A percentile compares a stretch with the other conserved stretches of the same genome.
phyloP scores from a whole-genome alignment of 2,329 filamentous ascomycete species.

The Xylaria sp. region DNA sequence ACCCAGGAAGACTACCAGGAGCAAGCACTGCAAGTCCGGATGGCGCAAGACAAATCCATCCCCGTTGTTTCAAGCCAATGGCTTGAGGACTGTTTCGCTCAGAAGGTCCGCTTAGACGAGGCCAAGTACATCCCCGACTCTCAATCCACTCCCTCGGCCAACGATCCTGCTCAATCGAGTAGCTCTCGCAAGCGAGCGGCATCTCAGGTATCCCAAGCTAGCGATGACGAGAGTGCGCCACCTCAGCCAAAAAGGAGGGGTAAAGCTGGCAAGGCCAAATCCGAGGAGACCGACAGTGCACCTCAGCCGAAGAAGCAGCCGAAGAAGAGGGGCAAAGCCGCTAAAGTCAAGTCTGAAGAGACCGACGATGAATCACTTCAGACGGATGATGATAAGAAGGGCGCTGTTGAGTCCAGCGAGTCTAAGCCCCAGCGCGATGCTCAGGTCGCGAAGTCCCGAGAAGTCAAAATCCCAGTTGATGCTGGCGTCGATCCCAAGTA shows the following conservation, averaged over 20 bases:
- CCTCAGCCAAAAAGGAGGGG: constrained; percentile 30
- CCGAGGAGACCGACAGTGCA: constrained; percentile 4
- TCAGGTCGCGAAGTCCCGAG: constrained; percentile 44
- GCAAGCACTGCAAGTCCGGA: constrained; percentile 46
- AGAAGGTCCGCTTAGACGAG: constrained; percentile 37
- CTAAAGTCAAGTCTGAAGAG: not conserved
- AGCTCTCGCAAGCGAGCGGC: constrained; percentile 25
- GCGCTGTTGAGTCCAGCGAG: constrained; percentile 5
- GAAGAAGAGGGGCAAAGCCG: constrained; percentile 8
- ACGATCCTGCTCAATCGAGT: constrained; percentile 10
- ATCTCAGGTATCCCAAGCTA: constrained; percentile 15
- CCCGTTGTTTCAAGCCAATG: constrained; percentile 56
- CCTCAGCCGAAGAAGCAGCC: constrained; percentile 16
- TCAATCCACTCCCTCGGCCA: constrained; percentile 7
- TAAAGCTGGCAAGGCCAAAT: constrained; percentile 28
- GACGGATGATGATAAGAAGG: not conserved
- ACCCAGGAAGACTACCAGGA: constrained; percentile 48
- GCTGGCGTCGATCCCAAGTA: constrained; percentile 35
- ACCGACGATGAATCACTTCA: not conserved
- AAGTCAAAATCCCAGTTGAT: constrained; percentile 47
- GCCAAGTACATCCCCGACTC: constrained; percentile 25
- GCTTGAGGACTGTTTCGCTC: constrained; percentile 51
- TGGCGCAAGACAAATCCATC: constrained; percentile 43
- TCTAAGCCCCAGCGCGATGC: constrained; percentile 29
- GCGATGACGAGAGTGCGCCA: constrained; percentile 24